Conservation (phyloP, 2,329 filamentous ascomycete species). For the Talaromyces islandicus region DNA sequence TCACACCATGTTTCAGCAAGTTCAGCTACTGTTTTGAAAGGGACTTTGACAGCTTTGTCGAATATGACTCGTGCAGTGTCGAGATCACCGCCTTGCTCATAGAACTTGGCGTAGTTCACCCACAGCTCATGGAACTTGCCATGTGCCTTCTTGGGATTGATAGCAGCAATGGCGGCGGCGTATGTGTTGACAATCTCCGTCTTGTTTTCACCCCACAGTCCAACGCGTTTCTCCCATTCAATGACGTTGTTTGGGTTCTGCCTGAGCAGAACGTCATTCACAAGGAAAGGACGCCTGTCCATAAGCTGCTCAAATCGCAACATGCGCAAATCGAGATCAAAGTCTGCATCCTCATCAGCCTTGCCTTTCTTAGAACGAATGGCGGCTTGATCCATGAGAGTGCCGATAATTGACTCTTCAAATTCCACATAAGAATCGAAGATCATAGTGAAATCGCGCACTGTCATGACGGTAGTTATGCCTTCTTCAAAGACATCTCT, state of each 20-base stretch:
- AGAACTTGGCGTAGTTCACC: constrained; percentile 96
- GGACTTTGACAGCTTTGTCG: constrained; percentile 96
- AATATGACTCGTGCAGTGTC: constrained; percentile 84
- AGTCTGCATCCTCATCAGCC: constrained; percentile 76
- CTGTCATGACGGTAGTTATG: constrained; percentile 96
- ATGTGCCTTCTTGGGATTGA: constrained; percentile 88
- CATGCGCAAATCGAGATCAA: constrained; percentile 94
- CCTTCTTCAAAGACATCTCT: constrained; percentile 94
- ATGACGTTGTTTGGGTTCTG: constrained; percentile 95
- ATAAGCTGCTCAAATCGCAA: constrained; percentile 97
- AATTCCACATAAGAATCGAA: constrained; percentile 97
- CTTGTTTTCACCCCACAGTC: constrained; percentile 90
- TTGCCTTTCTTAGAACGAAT: constrained; percentile 70
- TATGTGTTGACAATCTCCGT: constrained; percentile 89
- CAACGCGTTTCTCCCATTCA: constrained; percentile 97
- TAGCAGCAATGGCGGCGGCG: constrained; percentile 85
- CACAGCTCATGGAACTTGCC: constrained; percentile 93
- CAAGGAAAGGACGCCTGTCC: constrained; percentile 89
- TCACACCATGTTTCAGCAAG: constrained; percentile 98
- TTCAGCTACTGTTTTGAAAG: constrained; percentile 95
- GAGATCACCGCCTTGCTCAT: constrained; percentile 80
- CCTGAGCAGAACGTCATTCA: constrained; percentile 90
- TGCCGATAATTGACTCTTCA: constrained; percentile 89
- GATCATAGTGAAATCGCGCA: constrained; percentile 91
- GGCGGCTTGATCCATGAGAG: constrained; percentile 83